phyloP scores from a whole-genome alignment of 1,284 basidiomycete genomes.

The Tylopilus orsonianus region DNA sequence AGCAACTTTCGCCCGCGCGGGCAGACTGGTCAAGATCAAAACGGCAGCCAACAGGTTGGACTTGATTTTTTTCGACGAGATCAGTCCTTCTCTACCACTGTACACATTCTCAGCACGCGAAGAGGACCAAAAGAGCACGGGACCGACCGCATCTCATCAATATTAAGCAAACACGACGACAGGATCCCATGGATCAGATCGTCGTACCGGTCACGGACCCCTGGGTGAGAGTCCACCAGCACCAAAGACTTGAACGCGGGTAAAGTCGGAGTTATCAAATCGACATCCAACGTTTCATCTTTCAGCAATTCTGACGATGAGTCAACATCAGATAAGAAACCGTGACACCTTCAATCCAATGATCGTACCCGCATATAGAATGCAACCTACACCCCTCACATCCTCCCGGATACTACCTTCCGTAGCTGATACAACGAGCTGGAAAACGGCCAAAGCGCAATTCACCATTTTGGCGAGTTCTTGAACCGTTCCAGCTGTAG shows the following conservation, averaged over 20 bases:
- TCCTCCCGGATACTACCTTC: slow-evolving; percentile 64
- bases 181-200: slow-evolving; percentile 82
- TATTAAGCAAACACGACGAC: slow-evolving; percentile 80
- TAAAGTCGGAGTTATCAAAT: slow-evolving; percentile 77
- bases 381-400: slow-evolving; percentile 76
- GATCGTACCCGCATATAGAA: slow-evolving; percentile 73
- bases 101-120: slow-evolving; percentile 1
- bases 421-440: slow-evolving; percentile 61
- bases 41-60: slow-evolving; percentile 88
- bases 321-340: not conserved
- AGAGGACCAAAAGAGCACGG: not conserved
- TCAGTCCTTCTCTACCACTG: slow-evolving; percentile 77
- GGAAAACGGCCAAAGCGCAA: slow-evolving; percentile 66
- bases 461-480: slow-evolving; percentile 58
- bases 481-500: slow-evolving; percentile 41
- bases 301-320: slow-evolving; percentile 66
- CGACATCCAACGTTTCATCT: slow-evolving; percentile 78
- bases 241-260: slow-evolving; percentile 77
- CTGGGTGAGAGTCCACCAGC: slow-evolving; percentile 45
- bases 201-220: slow-evolving; percentile 47
- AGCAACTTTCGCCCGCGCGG: slow-evolving; percentile 67
- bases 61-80: slow-evolving; percentile 83
- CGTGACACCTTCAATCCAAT: slow-evolving; percentile 1
- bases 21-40: slow-evolving; percentile 81
- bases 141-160: slow-evolving; percentile 88